Percentiles rank a stretch among this genome's conserved stretches.
These are phyloP conservation scores for Gilbertella persicaria DNA, from an alignment of 371 early-diverging fungal species.

Conservation along the genomic window DNA sequence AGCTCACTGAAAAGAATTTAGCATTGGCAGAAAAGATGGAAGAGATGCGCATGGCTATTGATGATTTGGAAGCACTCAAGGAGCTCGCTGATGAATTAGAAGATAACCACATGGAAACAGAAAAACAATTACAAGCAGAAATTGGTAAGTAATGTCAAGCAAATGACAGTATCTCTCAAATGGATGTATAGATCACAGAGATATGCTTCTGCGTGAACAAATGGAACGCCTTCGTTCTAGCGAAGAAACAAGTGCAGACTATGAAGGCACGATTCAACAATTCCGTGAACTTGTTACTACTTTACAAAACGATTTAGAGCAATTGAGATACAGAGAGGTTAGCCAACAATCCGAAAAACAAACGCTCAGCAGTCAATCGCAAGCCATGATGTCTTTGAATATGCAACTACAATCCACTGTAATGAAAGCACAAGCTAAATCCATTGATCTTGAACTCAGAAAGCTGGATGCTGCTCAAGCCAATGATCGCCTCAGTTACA, in stretches of 20 bases:
- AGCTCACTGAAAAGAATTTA: conserved; percentile 80
- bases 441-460: conserved; percentile 88
- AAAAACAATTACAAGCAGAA: conserved; percentile 83
- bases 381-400: conserved; percentile 82
- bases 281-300: conserved; percentile 84
- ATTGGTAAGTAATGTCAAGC: conserved; percentile 43
- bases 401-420: conserved; percentile 79
- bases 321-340: conserved; percentile 66
- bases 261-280: conserved; percentile 83
- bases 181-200: conserved; percentile 59
- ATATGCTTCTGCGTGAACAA: conserved; percentile 67
- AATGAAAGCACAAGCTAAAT: conserved; percentile 85
- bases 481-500: conserved; percentile 69
- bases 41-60: conserved; percentile 74
- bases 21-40: conserved; percentile 73
- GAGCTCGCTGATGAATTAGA: conserved; percentile 92
- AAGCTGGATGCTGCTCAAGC: conserved; percentile 87
- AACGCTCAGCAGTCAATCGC: conserved; percentile 70
- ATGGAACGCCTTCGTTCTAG: conserved; percentile 56
- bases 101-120: conserved; percentile 85
- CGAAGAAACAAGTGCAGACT: conserved; percentile 85
- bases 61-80: conserved; percentile 88
- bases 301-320: conserved; percentile 76
- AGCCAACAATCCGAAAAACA: conserved; percentile 54
- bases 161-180: no score